A percentile compares a stretch with the other conserved stretches of the same genome.
Conservation (phyloP, 1,139 yeast genomes). For the Blastobotrys niveus region DNA sequence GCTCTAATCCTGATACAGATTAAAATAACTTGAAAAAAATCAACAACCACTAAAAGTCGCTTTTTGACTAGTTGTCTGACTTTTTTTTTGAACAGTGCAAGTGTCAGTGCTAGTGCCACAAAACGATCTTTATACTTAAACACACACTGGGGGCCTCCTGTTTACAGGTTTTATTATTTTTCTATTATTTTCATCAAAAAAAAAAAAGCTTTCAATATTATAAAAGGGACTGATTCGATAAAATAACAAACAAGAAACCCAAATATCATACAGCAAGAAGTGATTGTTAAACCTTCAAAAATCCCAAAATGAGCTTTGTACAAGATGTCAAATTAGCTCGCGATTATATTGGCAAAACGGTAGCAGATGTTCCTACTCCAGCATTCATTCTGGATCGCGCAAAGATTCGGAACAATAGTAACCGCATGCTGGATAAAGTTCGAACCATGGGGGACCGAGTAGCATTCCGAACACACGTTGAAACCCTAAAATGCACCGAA, state of each 20-base stretch:
- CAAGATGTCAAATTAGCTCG: conserved; percentile 21
- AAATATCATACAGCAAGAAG: not conserved
- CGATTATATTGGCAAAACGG: conserved; percentile 27
- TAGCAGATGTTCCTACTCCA: conserved; percentile 50
- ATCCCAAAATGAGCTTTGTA: conserved; percentile 21
- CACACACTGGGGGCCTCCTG: no score
- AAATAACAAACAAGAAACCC: not conserved
- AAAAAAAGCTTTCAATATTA: no score
- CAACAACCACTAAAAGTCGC: no score
- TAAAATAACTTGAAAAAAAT: no score
- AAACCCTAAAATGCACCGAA: conserved; percentile 59
- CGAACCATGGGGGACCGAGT: conserved; percentile 20
- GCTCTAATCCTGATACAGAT: no score
- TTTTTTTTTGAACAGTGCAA: no score
- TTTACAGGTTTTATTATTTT: not conserved
- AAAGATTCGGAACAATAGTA: conserved; percentile 37
- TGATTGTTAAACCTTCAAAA: not conserved
- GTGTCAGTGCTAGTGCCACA: no score
- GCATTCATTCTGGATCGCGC: conserved; percentile 43
- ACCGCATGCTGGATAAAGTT: conserved; percentile 38
- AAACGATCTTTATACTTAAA: no score
- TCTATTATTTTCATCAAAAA: conserved; percentile 1
- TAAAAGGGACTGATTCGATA: no score
- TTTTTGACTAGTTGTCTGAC: no score
- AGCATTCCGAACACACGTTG: conserved; percentile 59